Evolutionary conservation across 306 rosid genomes (phyloP).

Genomic region (Gillenia trifoliata): DNA sequence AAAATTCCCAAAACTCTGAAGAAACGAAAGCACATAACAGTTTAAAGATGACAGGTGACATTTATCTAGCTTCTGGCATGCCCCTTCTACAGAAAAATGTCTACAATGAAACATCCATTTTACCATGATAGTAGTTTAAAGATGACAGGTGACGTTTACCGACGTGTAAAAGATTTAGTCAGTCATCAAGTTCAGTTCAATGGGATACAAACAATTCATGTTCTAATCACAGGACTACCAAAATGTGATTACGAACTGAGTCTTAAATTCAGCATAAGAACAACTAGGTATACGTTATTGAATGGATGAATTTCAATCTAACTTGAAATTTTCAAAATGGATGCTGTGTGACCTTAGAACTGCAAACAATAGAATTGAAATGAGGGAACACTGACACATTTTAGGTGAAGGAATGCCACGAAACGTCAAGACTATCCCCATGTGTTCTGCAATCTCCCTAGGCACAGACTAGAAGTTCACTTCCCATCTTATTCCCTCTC

Average conservation of each 20-base stretch:
- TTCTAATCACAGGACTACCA: not conserved
- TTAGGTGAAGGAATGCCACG: not conserved
- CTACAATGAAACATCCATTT: not conserved
- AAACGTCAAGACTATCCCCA: not conserved
- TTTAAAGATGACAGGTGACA: too few species aligned
- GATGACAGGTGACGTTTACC: not conserved
- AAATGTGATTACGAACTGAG: not conserved
- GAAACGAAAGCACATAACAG: not conserved
- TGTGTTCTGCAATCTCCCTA: not conserved
- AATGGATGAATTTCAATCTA: not conserved
- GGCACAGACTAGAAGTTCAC: not conserved
- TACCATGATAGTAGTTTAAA: not conserved
- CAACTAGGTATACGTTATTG: not conserved
- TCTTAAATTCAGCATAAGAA: not conserved
- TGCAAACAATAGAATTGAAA: not conserved
- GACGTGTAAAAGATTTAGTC: not conserved
- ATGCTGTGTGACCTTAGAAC: not conserved
- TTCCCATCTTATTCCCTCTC: not conserved
- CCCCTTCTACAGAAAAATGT: not conserved
- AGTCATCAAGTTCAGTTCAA: not conserved
- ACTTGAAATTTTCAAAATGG: not conserved
- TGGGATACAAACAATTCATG: not conserved
- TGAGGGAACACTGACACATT: not conserved
- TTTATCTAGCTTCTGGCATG: not conserved
- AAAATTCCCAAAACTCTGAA: not conserved